Evolutionary conservation across 2,329 filamentous ascomycete species (phyloP).

Genomic region (Trichophyton benhamiae): DNA sequence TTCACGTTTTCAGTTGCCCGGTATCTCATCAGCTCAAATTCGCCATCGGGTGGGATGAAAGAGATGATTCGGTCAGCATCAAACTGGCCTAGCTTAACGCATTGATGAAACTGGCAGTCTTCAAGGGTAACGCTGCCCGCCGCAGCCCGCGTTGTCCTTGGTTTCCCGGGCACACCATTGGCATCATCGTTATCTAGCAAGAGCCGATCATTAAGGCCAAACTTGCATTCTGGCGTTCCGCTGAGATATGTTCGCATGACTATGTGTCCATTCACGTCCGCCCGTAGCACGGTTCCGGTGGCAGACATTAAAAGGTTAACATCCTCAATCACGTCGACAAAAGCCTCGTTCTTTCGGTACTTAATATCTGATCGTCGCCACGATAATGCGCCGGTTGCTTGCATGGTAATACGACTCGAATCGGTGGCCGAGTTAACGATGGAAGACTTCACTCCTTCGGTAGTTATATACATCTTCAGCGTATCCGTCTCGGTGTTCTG

Average conservation of each 20-base stretch:
- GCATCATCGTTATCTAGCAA: slow-evolving; percentile 70
- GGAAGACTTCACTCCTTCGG: slow-evolving; percentile 88
- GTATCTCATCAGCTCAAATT: slow-evolving; percentile 98
- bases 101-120: slow-evolving; percentile 98
- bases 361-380: slow-evolving; percentile 97
- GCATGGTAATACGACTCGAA: slow-evolving; percentile 97
- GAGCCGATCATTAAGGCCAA: slow-evolving; percentile 89
- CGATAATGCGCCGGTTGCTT: slow-evolving; percentile 89
- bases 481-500: slow-evolving; percentile 61
- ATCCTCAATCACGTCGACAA: slow-evolving; percentile 98
- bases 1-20: slow-evolving; percentile 98
- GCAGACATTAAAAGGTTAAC: slow-evolving; percentile 99
- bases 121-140: slow-evolving; percentile 92
- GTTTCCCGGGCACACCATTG: slow-evolving; percentile 41
- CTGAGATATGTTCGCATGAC: slow-evolving; percentile 97
- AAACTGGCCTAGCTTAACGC: slow-evolving; percentile 93
- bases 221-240: slow-evolving; percentile 96
- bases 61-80: slow-evolving; percentile 94
- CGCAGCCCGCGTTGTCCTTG: slow-evolving; percentile 87
- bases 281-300: slow-evolving; percentile 82
- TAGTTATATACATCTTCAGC: slow-evolving; percentile 99
- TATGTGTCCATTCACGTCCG: slow-evolving; percentile 94
- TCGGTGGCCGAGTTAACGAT: slow-evolving; percentile 59
- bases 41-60: slow-evolving; percentile 91
- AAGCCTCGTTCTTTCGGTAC: slow-evolving; percentile 98